Conservation (phyloP, 2,329 filamentous ascomycete genomes). For the Botryotinia convoluta region DNA sequence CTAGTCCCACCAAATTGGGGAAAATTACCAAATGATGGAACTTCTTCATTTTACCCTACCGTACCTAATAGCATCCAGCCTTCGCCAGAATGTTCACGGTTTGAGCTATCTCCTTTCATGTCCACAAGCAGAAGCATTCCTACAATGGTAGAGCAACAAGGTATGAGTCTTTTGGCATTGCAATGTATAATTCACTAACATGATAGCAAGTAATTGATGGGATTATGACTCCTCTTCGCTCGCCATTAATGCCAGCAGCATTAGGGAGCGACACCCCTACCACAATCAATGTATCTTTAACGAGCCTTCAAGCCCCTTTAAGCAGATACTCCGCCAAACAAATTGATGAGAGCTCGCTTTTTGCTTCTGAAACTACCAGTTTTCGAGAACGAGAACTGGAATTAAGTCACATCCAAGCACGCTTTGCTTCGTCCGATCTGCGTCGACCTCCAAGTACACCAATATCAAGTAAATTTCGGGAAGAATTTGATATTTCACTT, state of each 20-base stretch:
- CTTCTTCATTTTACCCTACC: slow-evolving; percentile 33
- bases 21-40: slow-evolving; percentile 23
- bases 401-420: slow-evolving; percentile 28
- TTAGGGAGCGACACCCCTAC: slow-evolving; percentile 12
- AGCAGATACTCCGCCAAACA: slow-evolving; percentile 23
- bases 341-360: slow-evolving; percentile 31
- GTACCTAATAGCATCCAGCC: slow-evolving; percentile 27
- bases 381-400: slow-evolving; percentile 34
- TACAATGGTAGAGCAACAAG: slow-evolving; percentile 11
- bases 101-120: slow-evolving; percentile 26
- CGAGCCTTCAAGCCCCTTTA: slow-evolving; percentile 23
- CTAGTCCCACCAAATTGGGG: slow-evolving; percentile 30
- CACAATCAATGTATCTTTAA: slow-evolving; percentile 23
- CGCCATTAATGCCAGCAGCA: background rate
- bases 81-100: slow-evolving; percentile 30
- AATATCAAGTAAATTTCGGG: slow-evolving; percentile 35
- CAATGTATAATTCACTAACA: background rate
- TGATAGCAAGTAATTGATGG: background rate
- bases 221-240: background rate
- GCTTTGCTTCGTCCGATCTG: slow-evolving; percentile 29
- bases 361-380: slow-evolving; percentile 34
- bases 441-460: slow-evolving; percentile 29
- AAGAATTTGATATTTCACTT: slow-evolving; percentile 33
- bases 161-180: background rate
- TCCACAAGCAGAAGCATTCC: slow-evolving; percentile 19